Evolutionary conservation across 306 rosid species (phyloP).

Genomic region (Sesbania bispinosa): DNA sequence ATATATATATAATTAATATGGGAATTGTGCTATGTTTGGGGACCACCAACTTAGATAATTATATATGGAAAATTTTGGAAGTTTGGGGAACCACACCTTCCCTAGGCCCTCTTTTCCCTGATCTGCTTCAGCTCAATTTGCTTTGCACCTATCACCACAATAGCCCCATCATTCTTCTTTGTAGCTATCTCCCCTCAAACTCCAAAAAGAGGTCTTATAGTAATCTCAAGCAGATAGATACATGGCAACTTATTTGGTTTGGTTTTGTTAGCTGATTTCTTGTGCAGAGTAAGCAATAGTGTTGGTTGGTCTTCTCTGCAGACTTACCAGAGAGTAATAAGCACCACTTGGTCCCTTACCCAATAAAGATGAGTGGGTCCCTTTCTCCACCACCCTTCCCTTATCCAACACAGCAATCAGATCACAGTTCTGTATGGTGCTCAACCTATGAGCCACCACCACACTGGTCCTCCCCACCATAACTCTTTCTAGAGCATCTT

Average conservation of each 20-base stretch:
- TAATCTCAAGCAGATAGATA: background rate
- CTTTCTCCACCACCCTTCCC: conserved; percentile 73
- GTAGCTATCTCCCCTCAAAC: background rate
- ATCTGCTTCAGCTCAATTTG: background rate
- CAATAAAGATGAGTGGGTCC: conserved; percentile 61
- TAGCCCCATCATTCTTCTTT: background rate
- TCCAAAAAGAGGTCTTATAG: background rate
- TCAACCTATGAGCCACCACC: conserved; percentile 90
- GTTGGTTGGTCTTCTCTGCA: conserved; percentile 43
- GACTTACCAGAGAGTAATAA: conserved; percentile 56
- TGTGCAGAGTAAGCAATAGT: background rate
- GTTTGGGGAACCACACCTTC: background rate
- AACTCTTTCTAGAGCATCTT: conserved; percentile 69
- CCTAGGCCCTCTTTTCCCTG: background rate
- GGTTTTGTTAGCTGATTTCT: conserved; percentile 9
- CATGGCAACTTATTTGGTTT: background rate
- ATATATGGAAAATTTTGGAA: background rate
- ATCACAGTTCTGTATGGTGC: conserved; percentile 75
- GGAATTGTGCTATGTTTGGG: background rate
- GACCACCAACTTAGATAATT: background rate
- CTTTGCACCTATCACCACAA: background rate
- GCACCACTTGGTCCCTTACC: conserved; percentile 61
- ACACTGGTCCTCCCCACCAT: conserved; percentile 95
- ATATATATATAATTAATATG: no score
- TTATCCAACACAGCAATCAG: conserved; percentile 71